phyloP scores from a whole-genome alignment of 192 early-diverging fungal genomes.

The Allomyces javanicus region DNA sequence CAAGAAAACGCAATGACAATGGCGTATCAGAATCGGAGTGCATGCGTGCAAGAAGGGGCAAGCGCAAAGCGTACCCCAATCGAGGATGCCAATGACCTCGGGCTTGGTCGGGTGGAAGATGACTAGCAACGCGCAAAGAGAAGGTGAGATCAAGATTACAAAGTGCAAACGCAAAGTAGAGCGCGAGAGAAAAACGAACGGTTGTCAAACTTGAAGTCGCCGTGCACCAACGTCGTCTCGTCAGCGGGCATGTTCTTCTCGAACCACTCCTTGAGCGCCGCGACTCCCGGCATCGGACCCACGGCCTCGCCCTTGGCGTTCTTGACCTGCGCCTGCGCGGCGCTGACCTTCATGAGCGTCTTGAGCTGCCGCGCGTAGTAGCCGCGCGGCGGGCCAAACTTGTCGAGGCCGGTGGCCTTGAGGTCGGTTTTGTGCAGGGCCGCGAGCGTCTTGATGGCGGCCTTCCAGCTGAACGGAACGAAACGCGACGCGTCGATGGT shows the following conservation, averaged over 20 bases:
- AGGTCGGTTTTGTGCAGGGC: constrained; percentile 58
- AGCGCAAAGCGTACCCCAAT: constrained; percentile 30
- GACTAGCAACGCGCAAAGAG: constrained; percentile 12
- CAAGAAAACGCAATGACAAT: constrained; percentile 7
- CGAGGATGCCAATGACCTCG: constrained; percentile 65
- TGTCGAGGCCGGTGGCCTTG: constrained; percentile 36
- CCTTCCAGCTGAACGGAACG: constrained; percentile 28
- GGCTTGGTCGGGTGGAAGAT: constrained; percentile 57
- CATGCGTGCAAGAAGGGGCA: not conserved
- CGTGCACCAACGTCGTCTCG: constrained; percentile 68
- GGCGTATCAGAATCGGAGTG: too few species aligned
- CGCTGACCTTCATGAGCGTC: constrained; percentile 39
- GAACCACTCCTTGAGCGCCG: constrained; percentile 59
- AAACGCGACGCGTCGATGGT: not conserved
- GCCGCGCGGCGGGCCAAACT: constrained; percentile 40
- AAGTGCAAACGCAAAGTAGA: not conserved
- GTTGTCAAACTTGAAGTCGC: constrained; percentile 61
- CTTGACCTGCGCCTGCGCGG: constrained; percentile 42
- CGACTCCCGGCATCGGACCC: constrained; percentile 44
- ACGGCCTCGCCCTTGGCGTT: constrained; percentile 32
- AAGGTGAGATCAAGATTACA: constrained; percentile 3
- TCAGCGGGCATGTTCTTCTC: constrained; percentile 40
- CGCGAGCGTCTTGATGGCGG: constrained; percentile 56
- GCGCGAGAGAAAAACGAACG: not conserved
- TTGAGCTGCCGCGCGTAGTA: constrained; percentile 78